Conservation (phyloP, 75 land plant species). For the Sequoia sempervirens region DNA sequence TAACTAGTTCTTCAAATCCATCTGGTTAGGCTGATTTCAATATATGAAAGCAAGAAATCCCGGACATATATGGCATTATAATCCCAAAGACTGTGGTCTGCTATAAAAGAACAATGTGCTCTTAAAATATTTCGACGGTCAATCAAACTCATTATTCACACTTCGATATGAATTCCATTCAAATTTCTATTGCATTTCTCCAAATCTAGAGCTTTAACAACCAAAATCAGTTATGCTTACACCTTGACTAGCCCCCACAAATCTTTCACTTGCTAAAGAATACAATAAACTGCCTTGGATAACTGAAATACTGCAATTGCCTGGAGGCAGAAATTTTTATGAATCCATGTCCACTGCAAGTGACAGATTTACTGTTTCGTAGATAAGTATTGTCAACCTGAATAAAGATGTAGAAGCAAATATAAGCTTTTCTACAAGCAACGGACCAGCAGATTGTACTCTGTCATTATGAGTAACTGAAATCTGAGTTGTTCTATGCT, state of each 20-base stretch:
- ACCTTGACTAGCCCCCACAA: neutral
- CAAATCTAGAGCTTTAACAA: too few species aligned
- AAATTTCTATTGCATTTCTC: too few species aligned
- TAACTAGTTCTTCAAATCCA: constrained; percentile 89
- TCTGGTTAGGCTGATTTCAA: constrained; percentile 76
- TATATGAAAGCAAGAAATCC: constrained; percentile 94
- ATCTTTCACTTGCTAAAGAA: neutral
- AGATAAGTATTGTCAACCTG: neutral
- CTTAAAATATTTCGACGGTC: constrained; percentile 90
- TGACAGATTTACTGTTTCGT: neutral
- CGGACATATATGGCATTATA: constrained; percentile 96
- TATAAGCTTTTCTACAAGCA: neutral
- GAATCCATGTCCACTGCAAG: neutral
- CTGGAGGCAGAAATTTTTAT: neutral
- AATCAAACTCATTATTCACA: constrained; percentile 83
- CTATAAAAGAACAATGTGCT: constrained; percentile 88
- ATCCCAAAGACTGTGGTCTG: constrained; percentile 77
- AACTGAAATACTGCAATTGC: neutral
- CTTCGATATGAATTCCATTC: constrained; percentile 83
- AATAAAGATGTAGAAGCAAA: neutral
- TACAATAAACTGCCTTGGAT: neutral
- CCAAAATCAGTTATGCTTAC: too few species aligned
- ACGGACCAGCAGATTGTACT: neutral
- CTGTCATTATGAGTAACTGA: neutral
- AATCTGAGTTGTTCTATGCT: too few species aligned